Base-by-base conservation (phyloP, 805 yeast genomes). In the Sugiyamaella lignohabitans region DNA sequence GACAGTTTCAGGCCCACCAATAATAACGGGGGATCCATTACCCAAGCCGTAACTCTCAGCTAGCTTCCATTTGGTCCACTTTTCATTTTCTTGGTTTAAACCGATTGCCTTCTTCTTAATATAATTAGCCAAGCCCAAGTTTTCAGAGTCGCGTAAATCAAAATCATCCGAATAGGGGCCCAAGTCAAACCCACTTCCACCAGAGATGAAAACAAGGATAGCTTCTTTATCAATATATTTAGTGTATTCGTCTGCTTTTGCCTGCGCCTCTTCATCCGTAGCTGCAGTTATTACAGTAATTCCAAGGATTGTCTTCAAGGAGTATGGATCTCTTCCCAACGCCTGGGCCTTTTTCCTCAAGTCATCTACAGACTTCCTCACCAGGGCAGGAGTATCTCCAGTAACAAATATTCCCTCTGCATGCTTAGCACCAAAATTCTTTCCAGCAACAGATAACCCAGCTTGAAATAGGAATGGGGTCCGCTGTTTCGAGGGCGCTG, bases 381-480 rank as follows among this genome's bases (percentile, higher is more conserved):
- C 52, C 5, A 42, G 48, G 24, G 57, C 60, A 3, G 73, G 69
- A 3, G 66, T 58, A 32, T 60, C 56, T 3, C 66, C 66, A n/a
- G 66, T 60, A n/a, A 67, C 58, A 49, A 72, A 72, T 3, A 70
- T 65, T 11, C 63, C 66, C 52, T 72, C 76, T 1, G 74, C 75
- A 53, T 67, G 63, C 48, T 64, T 64, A 5, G 76, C 72, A 2
- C 72, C 75, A 48, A 69, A 61, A 14, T 68, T 67, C 30, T 61
- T 59, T 5, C 76, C 76, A 18, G 59, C 60, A 8, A 64, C 55
- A 5, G 75, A 71, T 20, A 70, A 59, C 3, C 76, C 76, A 2
- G 76, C 76, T 54, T 71, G 74, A 36, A 71, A 60, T 34, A 72
- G 54, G 6, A 72, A 67, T 2, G 76, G 76, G 5, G 72, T 55